These are phyloP conservation scores for Tetradesmus obliquus DNA, from an alignment of 139 green algal species.

Conservation along the genomic window DNA sequence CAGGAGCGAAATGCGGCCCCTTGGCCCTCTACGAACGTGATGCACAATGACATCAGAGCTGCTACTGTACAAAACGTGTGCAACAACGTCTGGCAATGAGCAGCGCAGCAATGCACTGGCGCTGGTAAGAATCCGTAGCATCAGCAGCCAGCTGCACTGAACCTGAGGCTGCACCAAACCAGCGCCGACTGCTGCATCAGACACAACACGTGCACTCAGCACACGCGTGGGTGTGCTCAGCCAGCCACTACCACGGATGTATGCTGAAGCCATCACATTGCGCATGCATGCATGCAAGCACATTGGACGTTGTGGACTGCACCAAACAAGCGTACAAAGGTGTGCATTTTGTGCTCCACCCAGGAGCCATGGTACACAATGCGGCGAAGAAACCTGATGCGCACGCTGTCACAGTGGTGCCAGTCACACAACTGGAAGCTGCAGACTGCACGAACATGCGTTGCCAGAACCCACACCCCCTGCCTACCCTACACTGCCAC, in stretches of 20 bases:
- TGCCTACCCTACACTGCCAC: background rate
- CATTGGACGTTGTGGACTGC: background rate
- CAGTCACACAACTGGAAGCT: background rate
- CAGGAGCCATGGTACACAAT: background rate
- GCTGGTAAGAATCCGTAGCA: background rate
- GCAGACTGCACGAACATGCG: background rate
- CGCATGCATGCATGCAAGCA: background rate
- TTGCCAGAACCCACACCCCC: background rate
- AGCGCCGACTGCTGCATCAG: background rate
- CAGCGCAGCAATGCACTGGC: background rate
- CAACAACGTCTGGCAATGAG: background rate
- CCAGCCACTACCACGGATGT: background rate
- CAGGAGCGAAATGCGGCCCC: background rate
- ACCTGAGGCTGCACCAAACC: background rate
- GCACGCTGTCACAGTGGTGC: background rate
- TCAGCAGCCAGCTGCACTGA: background rate
- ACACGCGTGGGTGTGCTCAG: background rate
- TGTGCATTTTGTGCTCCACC: background rate
- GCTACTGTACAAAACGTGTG: background rate
- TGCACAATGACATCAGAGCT: background rate
- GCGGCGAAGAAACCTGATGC: background rate
- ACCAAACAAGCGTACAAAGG: background rate
- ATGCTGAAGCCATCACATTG: background rate
- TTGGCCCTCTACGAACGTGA: background rate
- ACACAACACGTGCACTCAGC: background rate